Evolutionary conservation across 1,139 yeast genomes (phyloP), one percentile per base, ranked within the genome.

Genomic region (Taiozyma sp.): DNA sequence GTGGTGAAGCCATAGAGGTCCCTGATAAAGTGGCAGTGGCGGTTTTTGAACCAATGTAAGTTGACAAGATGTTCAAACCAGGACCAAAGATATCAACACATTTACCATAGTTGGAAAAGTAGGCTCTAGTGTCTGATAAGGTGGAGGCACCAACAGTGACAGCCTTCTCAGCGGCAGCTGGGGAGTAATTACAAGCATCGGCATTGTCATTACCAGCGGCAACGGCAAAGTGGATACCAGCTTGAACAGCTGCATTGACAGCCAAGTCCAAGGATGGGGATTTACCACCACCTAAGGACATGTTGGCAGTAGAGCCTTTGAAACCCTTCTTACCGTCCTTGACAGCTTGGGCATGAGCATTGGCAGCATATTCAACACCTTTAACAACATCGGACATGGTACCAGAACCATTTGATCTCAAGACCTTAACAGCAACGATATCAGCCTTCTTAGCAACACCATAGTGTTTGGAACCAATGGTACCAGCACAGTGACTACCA

Each of bases 1-100:
- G 98, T 49, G 99, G 99, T 45, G 98, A 88, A 37, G 99, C 99
- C 99, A 93, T 93, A 22, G 99, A 93, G 22, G 99, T 93, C 73
- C 99, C 99, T 42, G 97, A 89, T 71, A 93, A 79, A 48, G 93
- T 83, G 54, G 96, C 96, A 59, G 96, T 85, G 46, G 95, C 90
- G 52, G 79, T 70, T 58, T 83, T 82, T 41, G 95, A 85, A 47
- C 96, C 95, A 68, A 88, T 90, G 74, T 90, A 93, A 50, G 95
- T 86, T 34, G 93, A 85, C 63, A 85, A 74, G 57, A 88, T 79
- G 68, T 86, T 84, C 68, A 85, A 78, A 65, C 95, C 95, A 30
- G 95, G 95, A 35, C 89, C 95, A 64, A 85, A 87, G 53, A 88
- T 80, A 67, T 86, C 95, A 49, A 88, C 95, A 77, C 95, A 85